phyloP scores from a whole-genome alignment of 805 yeast species.

The Myxozyma sirexii region DNA sequence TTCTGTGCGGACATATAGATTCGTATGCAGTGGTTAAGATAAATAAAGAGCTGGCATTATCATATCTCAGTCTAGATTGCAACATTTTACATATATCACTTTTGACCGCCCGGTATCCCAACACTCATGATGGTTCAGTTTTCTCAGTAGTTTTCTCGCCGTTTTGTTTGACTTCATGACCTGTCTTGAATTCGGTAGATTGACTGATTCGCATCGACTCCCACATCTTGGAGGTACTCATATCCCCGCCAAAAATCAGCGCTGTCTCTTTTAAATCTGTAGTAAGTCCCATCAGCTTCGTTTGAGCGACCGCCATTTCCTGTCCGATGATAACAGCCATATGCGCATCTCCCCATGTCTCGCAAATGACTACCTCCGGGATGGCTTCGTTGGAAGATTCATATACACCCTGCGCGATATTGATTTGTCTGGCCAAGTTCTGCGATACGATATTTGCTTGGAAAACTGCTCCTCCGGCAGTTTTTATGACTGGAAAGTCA shows the following conservation, averaged over 20 bases:
- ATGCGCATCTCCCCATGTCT: slow-evolving; percentile 15
- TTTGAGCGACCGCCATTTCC: slow-evolving; percentile 10
- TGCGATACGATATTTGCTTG: slow-evolving; percentile 6
- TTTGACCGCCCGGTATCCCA: too few species aligned
- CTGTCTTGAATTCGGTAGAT: neutral
- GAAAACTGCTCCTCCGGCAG: slow-evolving; percentile 22
- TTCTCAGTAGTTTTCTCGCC: too few species aligned
- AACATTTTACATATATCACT: too few species aligned
- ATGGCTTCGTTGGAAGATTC: neutral
- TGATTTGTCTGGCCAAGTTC: slow-evolving; percentile 12
- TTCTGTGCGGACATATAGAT: too few species aligned
- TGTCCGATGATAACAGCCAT: slow-evolving; percentile 20
- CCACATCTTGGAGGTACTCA: slow-evolving; percentile 12
- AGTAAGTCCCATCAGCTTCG: neutral
- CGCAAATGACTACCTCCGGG: neutral
- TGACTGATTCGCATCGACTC: slow-evolving; percentile 6
- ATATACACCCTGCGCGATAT: slow-evolving; percentile 2
- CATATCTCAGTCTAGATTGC: too few species aligned
- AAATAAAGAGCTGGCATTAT: too few species aligned
- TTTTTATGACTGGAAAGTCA: slow-evolving; percentile 22
- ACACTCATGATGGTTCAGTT: too few species aligned
- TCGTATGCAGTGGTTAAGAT: too few species aligned
- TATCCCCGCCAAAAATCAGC: slow-evolving; percentile 14
- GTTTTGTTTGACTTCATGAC: too few species aligned
- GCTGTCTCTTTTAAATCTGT: neutral